A percentile compares a stretch with the other conserved stretches of the same genome.
Evolutionary conservation across 257 asterid species (phyloP).

Genomic region (Penstemon eatonii): DNA sequence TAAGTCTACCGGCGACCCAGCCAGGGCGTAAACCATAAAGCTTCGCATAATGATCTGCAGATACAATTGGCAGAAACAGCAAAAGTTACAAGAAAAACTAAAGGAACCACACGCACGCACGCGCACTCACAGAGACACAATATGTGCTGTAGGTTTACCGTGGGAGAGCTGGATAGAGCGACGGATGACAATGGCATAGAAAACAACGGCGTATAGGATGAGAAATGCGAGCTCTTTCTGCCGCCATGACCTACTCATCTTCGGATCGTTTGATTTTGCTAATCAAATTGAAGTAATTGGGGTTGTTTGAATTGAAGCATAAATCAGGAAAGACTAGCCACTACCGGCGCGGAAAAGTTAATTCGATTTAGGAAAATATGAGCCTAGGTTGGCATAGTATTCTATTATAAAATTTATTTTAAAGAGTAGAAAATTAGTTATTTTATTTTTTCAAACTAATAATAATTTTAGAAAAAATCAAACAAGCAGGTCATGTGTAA

Average conservation of each 20-base stretch:
- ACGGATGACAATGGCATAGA: slow-evolving; percentile 61
- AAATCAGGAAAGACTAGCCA: too few species aligned
- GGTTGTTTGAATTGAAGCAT: too few species aligned
- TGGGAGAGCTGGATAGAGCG: slow-evolving; percentile 88
- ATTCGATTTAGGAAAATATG: too few species aligned
- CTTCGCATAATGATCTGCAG: slow-evolving; percentile 65
- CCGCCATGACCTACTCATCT: slow-evolving; percentile 56
- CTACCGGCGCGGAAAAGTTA: too few species aligned
- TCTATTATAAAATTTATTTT: too few species aligned
- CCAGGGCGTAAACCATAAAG: slow-evolving; percentile 76
- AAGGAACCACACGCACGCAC: not conserved
- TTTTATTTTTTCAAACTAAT: too few species aligned
- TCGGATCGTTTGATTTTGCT: not conserved
- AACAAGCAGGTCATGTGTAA: too few species aligned
- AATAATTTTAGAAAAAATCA: too few species aligned
- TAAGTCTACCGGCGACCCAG: slow-evolving; percentile 61
- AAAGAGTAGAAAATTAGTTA: too few species aligned
- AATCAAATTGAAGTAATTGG: too few species aligned
- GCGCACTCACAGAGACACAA: not conserved
- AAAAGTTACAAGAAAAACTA: not conserved
- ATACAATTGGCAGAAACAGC: slow-evolving; percentile 21
- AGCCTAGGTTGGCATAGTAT: too few species aligned
- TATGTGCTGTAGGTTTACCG: slow-evolving; percentile 35
- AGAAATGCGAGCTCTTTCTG: slow-evolving; percentile 68
- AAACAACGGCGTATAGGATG: slow-evolving; percentile 55